Evolutionary conservation across 140 eudicot species (phyloP), one percentile per base, ranked within the genome.

Genomic region (Oenanthe javanica): DNA sequence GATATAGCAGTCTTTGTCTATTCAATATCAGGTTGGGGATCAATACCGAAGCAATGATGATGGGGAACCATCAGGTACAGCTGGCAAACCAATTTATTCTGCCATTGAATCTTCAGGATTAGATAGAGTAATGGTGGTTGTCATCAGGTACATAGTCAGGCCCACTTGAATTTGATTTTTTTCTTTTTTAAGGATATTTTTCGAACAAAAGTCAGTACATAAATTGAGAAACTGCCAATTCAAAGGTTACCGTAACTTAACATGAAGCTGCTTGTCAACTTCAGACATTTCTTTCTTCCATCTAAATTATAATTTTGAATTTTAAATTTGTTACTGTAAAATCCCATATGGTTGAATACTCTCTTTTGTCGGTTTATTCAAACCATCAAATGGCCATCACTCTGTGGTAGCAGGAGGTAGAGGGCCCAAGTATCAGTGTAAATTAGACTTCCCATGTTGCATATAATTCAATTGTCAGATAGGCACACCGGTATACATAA

Each of bases 51-150:
- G 93, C 81, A 92, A 90, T 59, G 99, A 94, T 87, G 99, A 94
- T 38, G 99, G 99, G 46, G 99, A 94, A 82, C 99, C 99, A 69
- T 92, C 99, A 52, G 97, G 99, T 71, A 94, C 99, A 70, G 97
- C 99, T 82, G 99, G 99, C 31, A 94, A 90, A 78, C 99, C 99
- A 15, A 94, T 94, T 63, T 87, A 83, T 84, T 94, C 97, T 59
- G 97, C 97, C 12, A 94, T 94, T 71, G 95, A 71, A 25, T 89
- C 94, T 45, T 94, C 97, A 36, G 97, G 99, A 75, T 86, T 92
- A 75, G 99, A 92, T 80, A 83, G 99, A 86, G 91, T 94, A 78
- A 94, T 92, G 97, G 97, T 94, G 69, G 97, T 94, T 67, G 97
- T 94, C 61, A 88, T 92, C 82, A 92, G 99, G 97, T 94, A 89